Conservation (phyloP, 1,284 basidiomycete species). For the Tremellales sp. region DNA sequence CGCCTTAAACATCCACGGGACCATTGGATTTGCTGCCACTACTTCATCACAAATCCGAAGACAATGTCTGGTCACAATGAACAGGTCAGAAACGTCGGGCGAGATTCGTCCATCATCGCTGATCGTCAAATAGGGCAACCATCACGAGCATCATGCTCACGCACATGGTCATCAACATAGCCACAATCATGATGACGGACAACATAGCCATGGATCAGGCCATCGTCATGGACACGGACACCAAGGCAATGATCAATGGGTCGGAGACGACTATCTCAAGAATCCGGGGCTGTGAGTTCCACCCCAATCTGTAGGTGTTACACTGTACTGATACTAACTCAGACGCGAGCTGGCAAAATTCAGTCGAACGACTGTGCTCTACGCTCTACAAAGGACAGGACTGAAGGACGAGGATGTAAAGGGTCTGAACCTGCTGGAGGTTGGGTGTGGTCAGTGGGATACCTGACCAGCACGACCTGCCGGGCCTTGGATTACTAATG, state of each 20-base stretch:
- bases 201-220: slow-evolving; percentile 5
- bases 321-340: neutral
- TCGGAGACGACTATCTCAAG: slow-evolving; percentile 29
- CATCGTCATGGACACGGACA: slow-evolving; percentile 14
- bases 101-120: neutral
- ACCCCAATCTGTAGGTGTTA: neutral
- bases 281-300: slow-evolving; percentile 27
- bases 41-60: neutral
- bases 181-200: slow-evolving; percentile 2
- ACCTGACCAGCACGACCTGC: neutral
- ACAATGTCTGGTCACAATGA: neutral
- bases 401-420: slow-evolving; percentile 7
- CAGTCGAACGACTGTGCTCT: slow-evolving; percentile 17
- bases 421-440: slow-evolving; percentile 24
- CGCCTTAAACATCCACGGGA: neutral
- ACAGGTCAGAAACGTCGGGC: neutral
- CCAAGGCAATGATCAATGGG: slow-evolving; percentile 27
- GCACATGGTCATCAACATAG: slow-evolving; percentile 5
- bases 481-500: neutral
- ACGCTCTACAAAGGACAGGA: slow-evolving; percentile 16
- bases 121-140: neutral
- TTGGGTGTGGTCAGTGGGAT: slow-evolving; percentile 29
- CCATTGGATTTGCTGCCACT: neutral
- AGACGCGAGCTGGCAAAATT: slow-evolving; percentile 25
- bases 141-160: slow-evolving; percentile 3